Evolutionary conservation across 352 stramenopile species (phyloP).

Genomic region (Pythium angustatum): DNA sequence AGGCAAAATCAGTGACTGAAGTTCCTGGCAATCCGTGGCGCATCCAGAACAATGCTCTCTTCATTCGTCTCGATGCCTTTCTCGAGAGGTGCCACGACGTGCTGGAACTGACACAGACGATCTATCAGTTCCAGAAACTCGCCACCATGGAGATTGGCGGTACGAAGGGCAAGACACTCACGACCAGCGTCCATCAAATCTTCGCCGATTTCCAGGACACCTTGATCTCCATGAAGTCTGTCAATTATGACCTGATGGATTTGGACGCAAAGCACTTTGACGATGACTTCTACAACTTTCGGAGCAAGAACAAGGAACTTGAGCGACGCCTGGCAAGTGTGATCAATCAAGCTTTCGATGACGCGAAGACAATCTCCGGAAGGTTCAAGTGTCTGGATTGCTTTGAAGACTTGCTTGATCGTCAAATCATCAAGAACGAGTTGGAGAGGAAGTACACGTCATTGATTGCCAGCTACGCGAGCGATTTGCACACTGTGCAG

Average conservation of each 20-base stretch:
- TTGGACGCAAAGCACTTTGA: conserved; percentile 90
- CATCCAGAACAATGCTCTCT: conserved; percentile 92
- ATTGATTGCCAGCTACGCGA: conserved; percentile 78
- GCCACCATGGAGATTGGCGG: conserved; percentile 89
- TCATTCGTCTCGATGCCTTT: conserved; percentile 89
- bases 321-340: conserved; percentile 86
- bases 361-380: conserved; percentile 85
- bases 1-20: conserved; percentile 77
- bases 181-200: conserved; percentile 89
- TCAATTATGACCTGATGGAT: conserved; percentile 90
- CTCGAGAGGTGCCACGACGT: conserved; percentile 92
- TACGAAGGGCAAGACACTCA: conserved; percentile 92
- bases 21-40: conserved; percentile 88
- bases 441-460: conserved; percentile 86
- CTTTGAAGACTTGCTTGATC: conserved; percentile 88
- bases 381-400: conserved; percentile 92
- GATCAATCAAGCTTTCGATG: conserved; percentile 92
- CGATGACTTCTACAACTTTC: conserved; percentile 91
- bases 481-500: conserved; percentile 84
- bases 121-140: conserved; percentile 89
- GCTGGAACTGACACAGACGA: conserved; percentile 88
- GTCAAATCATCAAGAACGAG: conserved; percentile 87
- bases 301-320: conserved; percentile 87
- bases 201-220: conserved; percentile 85
- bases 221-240: conserved; percentile 67